Conservation (phyloP, 2,329 filamentous ascomycete species). For the Sarocladiaceae sp. region DNA sequence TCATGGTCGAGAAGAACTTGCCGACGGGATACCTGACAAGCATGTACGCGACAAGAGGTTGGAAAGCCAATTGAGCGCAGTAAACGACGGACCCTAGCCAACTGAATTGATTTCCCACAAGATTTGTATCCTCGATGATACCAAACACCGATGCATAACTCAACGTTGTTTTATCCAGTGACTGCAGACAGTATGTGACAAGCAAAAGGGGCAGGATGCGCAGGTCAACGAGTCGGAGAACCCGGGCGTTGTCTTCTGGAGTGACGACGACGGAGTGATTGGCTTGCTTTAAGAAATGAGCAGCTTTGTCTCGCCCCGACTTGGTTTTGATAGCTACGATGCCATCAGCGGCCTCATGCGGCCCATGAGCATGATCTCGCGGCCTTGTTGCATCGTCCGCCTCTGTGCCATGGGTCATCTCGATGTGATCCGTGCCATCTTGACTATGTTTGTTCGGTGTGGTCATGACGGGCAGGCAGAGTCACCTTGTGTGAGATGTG, state of each 20-base stretch:
- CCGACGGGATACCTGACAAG: constrained; percentile 51
- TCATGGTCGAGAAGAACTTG: constrained; percentile 46
- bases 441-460: background rate
- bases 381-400: background rate
- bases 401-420: background rate
- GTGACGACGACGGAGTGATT: constrained; percentile 44
- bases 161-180: constrained; percentile 33
- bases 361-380: background rate
- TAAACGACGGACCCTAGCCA: constrained; percentile 52
- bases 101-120: constrained; percentile 51
- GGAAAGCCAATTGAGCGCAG: constrained; percentile 32
- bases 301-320: constrained; percentile 37
- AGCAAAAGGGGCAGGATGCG: constrained; percentile 47
- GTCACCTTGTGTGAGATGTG: no score
- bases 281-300: constrained; percentile 41
- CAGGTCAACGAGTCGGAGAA: constrained; percentile 41
- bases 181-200: constrained; percentile 42
- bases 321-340: constrained; percentile 7
- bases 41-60: constrained; percentile 51
- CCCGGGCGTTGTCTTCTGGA: constrained; percentile 45
- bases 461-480: no score
- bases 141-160: constrained; percentile 63
- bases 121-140: constrained; percentile 46
- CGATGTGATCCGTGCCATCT: background rate
- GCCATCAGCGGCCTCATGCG: background rate